phyloP scores from a whole-genome alignment of 2,329 filamentous ascomycete species.

The Calonectria leucothoes region DNA sequence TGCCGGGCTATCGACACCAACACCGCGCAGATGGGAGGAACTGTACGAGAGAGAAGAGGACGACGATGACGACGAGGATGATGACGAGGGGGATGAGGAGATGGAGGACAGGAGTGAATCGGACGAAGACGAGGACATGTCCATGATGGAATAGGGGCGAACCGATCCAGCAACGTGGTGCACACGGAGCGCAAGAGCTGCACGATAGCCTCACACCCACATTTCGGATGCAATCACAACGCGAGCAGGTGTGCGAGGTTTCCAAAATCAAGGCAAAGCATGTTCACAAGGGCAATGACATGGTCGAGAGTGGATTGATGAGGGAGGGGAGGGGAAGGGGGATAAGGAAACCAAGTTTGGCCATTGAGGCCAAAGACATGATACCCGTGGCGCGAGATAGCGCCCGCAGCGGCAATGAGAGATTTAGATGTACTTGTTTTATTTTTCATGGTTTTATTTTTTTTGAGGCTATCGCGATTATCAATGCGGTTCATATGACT shows the following conservation, averaged over 20 bases:
- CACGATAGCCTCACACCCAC: neutral
- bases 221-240: neutral
- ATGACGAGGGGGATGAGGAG: constrained; percentile 42
- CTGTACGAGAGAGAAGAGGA: constrained; percentile 36
- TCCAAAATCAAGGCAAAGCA: neutral
- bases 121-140: constrained; percentile 43
- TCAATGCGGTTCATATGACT: constrained; percentile 8
- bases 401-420: constrained; percentile 25
- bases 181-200: neutral
- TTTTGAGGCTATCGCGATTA: constrained; percentile 4
- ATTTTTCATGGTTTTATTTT: too few species aligned
- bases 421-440: neutral
- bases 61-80: constrained; percentile 39
- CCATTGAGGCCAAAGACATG: constrained; percentile 31
- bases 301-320: neutral
- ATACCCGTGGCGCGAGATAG: constrained; percentile 36
- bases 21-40: constrained; percentile 50
- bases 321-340: neutral
- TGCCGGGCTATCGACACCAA: constrained; percentile 47
- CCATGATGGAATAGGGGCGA: constrained; percentile 34
- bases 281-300: neutral
- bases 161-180: neutral
- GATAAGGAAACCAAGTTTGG: neutral
- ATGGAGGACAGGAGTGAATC: constrained; percentile 38
- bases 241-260: neutral